Conservation (phyloP, 306 rosid species). For the Cicer cuneatum region DNA sequence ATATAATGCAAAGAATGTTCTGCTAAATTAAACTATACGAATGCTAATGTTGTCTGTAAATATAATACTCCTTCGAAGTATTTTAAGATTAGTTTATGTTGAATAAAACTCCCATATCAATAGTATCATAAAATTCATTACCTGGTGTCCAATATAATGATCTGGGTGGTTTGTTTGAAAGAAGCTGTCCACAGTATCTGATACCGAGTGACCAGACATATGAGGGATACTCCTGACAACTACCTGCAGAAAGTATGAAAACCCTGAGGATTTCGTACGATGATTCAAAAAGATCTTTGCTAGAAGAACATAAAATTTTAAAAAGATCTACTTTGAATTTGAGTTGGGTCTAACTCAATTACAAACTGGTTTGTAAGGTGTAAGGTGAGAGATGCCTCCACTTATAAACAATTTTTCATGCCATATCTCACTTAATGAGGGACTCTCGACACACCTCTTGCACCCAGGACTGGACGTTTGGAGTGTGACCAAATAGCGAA, state of each 20-base stretch:
- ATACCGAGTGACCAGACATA: conserved; percentile 63
- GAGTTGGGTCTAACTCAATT: too few species aligned
- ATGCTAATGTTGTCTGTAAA: neutral
- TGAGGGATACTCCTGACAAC: conserved; percentile 80
- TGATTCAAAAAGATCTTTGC: neutral
- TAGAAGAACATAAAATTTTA: neutral
- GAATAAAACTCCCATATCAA: conserved; percentile 16
- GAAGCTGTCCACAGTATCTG: conserved; percentile 75
- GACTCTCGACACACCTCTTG: too few species aligned
- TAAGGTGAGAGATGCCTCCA: too few species aligned
- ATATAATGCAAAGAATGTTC: conserved; percentile 19
- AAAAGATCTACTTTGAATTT: too few species aligned
- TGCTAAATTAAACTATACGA: neutral
- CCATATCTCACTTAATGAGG: too few species aligned
- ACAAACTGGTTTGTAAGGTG: too few species aligned
- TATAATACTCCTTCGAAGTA: conserved; percentile 20
- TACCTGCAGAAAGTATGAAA: conserved; percentile 66
- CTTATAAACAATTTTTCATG: too few species aligned
- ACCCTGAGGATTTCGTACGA: conserved; percentile 27
- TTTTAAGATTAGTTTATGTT: conserved; percentile 15
- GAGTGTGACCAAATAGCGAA: too few species aligned
- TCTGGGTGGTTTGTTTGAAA: conserved; percentile 83
- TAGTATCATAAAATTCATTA: conserved; percentile 39
- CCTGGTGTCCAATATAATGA: conserved; percentile 96
- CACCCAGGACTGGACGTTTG: too few species aligned